Conservation (phyloP, 495 filamentous ascomycete species). For the Penicillium cinerascens region DNA sequence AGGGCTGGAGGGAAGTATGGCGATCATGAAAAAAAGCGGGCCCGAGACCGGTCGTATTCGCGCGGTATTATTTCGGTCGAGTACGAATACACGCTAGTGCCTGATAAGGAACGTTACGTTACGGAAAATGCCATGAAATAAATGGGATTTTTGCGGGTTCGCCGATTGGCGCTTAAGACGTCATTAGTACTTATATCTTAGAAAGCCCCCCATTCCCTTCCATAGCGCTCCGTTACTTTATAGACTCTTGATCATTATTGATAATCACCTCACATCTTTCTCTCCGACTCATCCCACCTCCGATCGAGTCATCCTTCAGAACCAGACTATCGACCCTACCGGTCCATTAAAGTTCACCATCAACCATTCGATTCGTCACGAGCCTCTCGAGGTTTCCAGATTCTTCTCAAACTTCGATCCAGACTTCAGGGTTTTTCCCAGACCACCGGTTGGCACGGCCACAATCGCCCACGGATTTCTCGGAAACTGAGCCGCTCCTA, state of each 20-base stretch:
- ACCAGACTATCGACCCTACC: conserved; percentile 15
- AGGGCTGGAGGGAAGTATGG: not conserved
- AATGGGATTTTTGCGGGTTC: too few relatives aligned
- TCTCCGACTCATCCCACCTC: not conserved
- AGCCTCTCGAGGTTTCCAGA: conserved; percentile 38
- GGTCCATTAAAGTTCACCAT: conserved; percentile 19
- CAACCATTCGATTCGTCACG: conserved; percentile 12
- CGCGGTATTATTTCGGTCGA: not conserved
- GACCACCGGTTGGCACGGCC: conserved; percentile 9
- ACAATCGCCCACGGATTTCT: conserved; percentile 22
- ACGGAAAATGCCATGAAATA: too few relatives aligned
- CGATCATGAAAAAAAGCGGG: not conserved
- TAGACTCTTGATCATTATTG: conserved; percentile 3
- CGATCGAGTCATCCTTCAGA: conserved; percentile 22
- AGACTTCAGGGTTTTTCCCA: not conserved
- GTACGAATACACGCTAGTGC: too few relatives aligned
- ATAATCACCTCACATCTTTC: not conserved
- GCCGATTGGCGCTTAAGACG: too few relatives aligned
- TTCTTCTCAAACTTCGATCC: conserved; percentile 21
- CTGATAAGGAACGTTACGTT: too few relatives aligned
- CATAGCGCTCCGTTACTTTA: not conserved
- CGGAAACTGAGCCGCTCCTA: conserved; percentile 33
- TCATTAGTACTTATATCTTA: not conserved
- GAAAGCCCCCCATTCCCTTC: not conserved
- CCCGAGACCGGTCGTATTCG: not conserved